These are phyloP conservation scores for Fusarium pseudonygamai DNA, from an alignment of 2,329 filamentous ascomycete species.

Conservation along the genomic window DNA sequence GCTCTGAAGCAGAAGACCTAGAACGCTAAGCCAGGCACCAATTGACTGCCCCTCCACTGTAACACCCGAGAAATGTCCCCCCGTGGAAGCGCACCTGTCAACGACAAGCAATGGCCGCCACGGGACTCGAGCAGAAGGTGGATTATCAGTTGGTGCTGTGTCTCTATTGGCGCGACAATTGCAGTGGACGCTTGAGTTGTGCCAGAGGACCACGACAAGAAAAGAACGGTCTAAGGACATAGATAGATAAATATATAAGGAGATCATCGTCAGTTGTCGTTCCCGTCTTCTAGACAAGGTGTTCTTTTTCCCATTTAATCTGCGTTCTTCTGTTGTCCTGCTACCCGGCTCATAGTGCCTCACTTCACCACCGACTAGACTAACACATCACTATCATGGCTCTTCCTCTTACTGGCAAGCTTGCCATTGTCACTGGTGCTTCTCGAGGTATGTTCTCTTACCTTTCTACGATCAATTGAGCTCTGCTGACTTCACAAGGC, in stretches of 20 bases:
- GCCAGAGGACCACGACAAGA: constrained; percentile 1
- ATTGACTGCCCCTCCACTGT: constrained; percentile 19
- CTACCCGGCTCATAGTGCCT: neutral
- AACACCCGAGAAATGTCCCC: constrained; percentile 21
- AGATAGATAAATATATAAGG: constrained; percentile 13
- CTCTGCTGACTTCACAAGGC: constrained; percentile 23
- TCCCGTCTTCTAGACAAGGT: neutral
- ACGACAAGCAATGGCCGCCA: constrained; percentile 32
- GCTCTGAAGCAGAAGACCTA: neutral
- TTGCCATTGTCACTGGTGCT: constrained; percentile 82
- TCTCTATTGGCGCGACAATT: constrained; percentile 40
- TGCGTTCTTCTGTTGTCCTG: constrained; percentile 2
- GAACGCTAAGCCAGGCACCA: constrained; percentile 20
- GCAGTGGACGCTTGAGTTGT: constrained; percentile 4
- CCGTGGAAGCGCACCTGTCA: constrained; percentile 40
- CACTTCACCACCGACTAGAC: neutral
- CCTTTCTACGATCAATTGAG: neutral
- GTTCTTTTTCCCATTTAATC: neutral
- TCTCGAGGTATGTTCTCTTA: constrained; percentile 69
- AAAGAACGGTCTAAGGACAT: neutral
- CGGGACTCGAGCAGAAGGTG: constrained; percentile 14
- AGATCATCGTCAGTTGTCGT: neutral
- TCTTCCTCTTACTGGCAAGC: constrained; percentile 72
- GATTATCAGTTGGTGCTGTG: constrained; percentile 1
- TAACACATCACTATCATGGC: constrained; percentile 44